Evolutionary conservation across 2,329 filamentous ascomycete species (phyloP).

Genomic region (Didymella sp.): DNA sequence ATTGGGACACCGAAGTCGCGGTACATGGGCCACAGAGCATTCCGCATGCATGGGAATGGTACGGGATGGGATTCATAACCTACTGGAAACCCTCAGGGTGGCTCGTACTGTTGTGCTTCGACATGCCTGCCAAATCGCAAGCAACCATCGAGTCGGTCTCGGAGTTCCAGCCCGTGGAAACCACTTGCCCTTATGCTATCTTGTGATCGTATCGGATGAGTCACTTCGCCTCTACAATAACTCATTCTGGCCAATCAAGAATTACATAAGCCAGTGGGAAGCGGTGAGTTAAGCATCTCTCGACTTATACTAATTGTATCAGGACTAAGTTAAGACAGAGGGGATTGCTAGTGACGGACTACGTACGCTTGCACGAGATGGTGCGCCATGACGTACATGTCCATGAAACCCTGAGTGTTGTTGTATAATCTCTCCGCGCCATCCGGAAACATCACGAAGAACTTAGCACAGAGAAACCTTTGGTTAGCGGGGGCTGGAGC

Average conservation of each 20-base stretch:
- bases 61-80: no score
- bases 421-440: constrained; percentile 18
- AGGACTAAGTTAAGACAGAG: constrained; percentile 7
- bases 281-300: constrained; percentile 14
- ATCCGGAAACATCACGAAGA: constrained; percentile 17
- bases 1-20: no score
- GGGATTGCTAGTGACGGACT: constrained; percentile 22
- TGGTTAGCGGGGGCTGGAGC: no score
- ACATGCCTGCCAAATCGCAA: no score
- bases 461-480: no score
- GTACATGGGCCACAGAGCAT: no score
- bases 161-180: no score
- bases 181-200: no score
- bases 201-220: not conserved
- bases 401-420: constrained; percentile 23
- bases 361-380: constrained; percentile 14
- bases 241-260: constrained; percentile 25
- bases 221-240: constrained; percentile 25
- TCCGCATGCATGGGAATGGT: no score
- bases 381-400: constrained; percentile 27
- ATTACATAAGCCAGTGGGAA: constrained; percentile 28
- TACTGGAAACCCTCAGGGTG: no score
- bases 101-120: no score
- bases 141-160: no score
- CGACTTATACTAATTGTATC: not conserved